These are phyloP conservation scores for Nitzschia sp. DNA, from an alignment of 108 stramenopile species.

Conservation along the genomic window DNA sequence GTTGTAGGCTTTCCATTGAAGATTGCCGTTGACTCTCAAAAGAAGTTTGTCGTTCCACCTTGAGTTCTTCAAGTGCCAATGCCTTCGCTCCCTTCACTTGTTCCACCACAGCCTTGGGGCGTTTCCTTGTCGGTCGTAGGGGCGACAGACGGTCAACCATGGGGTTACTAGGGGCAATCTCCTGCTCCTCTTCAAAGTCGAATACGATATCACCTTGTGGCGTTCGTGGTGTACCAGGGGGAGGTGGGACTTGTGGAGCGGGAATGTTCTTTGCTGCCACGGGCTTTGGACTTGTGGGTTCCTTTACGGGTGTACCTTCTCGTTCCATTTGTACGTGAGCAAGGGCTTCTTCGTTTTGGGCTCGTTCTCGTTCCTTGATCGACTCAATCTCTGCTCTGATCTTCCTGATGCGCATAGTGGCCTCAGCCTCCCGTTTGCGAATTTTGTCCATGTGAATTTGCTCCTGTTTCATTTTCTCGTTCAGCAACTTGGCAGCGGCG, in stretches of 20 bases:
- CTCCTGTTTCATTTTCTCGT: constrained; percentile 10
- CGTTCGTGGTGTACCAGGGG: too few relatives aligned
- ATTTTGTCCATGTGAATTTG: constrained; percentile 4
- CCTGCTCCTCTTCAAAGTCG: background rate
- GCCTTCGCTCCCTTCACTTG: background rate
- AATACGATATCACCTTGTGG: background rate
- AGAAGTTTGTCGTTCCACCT: background rate
- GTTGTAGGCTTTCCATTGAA: background rate
- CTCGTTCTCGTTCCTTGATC: constrained; percentile 21
- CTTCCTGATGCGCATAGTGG: constrained; percentile 25
- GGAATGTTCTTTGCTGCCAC: background rate
- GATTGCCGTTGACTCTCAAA: background rate
- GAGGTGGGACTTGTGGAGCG: background rate
- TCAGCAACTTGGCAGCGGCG: constrained; percentile 11
- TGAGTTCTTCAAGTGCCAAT: constrained; percentile 6
- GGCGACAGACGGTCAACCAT: background rate
- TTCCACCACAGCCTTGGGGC: background rate
- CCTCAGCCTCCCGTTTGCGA: constrained; percentile 15
- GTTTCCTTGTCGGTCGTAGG: background rate
- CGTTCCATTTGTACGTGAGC: constrained; percentile 7
- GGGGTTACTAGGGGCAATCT: background rate
- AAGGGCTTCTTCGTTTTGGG: constrained; percentile 11
- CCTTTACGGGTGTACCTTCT: background rate
- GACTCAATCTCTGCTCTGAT: constrained; percentile 27
- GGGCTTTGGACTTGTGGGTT: background rate